Conservation (phyloP, 495 filamentous ascomycete species). For the Apodospora peruviana region DNA sequence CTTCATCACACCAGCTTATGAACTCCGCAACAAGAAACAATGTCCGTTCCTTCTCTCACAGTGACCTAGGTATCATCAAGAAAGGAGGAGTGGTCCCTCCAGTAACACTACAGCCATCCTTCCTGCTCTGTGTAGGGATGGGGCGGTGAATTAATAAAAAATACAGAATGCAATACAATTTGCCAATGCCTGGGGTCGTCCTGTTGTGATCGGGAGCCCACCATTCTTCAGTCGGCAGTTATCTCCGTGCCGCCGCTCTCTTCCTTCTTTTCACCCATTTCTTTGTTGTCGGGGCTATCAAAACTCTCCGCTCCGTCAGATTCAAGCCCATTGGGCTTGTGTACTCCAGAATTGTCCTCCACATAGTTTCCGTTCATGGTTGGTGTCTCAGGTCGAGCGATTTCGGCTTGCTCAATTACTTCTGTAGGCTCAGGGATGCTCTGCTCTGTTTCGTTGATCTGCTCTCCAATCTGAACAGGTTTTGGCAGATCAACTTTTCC, state of each 20-base stretch:
- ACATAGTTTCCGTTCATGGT: too few relatives aligned
- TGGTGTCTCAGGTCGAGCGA: too few relatives aligned
- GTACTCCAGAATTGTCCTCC: too few relatives aligned
- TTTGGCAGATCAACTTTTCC: too few relatives aligned
- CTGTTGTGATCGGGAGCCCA: conserved; percentile 1
- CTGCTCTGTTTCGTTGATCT: too few relatives aligned
- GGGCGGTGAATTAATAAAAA: conserved; percentile 7
- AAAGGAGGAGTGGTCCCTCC: conserved; percentile 8
- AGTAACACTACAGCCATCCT: conserved; percentile 11
- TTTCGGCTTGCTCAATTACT: too few relatives aligned
- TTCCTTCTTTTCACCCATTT: neutral
- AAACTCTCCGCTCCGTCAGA: neutral
- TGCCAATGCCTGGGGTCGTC: neutral
- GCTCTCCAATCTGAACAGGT: too few relatives aligned
- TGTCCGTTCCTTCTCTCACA: neutral
- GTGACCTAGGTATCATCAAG: conserved; percentile 20
- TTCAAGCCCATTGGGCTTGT: too few relatives aligned
- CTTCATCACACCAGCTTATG: too few relatives aligned
- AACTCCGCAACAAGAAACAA: conserved; percentile 5
- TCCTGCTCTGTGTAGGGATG: conserved; percentile 1
- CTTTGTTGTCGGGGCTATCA: too few relatives aligned
- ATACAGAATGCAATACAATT: conserved; percentile 15
- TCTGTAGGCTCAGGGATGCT: too few relatives aligned
- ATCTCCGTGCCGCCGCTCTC: neutral
- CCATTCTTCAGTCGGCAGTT: neutral